Evolutionary conservation across 1,139 yeast genomes (phyloP).

Genomic region (Suhomyces atakaporum): DNA sequence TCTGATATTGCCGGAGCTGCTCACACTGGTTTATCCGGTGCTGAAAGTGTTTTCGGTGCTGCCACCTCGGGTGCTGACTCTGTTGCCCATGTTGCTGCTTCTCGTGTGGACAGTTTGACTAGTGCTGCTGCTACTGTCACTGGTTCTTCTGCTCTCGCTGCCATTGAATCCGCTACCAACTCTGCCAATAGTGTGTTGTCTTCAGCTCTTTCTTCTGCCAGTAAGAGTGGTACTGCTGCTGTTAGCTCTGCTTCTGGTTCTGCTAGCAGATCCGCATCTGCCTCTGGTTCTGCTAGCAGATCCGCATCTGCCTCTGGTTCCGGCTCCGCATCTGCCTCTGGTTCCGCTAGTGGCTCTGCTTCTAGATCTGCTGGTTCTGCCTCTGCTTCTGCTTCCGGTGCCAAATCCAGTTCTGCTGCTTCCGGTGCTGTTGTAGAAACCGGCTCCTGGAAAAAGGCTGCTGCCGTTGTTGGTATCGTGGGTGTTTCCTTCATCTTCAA

Average conservation of each 20-base stretch:
- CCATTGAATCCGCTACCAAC: constrained; percentile 3
- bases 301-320: constrained; percentile 5
- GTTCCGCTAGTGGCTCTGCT: constrained; percentile 14
- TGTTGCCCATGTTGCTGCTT: constrained; percentile 10
- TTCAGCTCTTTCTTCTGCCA: constrained; percentile 1
- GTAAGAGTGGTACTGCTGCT: constrained; percentile 4
- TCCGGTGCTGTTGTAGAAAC: constrained; percentile 19
- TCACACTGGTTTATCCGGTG: constrained; percentile 17
- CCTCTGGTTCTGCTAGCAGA: constrained; percentile 3
- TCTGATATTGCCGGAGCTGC: constrained; percentile 14
- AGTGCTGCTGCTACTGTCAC: not conserved
- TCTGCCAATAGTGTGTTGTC: constrained; percentile 8
- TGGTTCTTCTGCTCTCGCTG: constrained; percentile 3
- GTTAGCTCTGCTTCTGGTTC: constrained; percentile 5
- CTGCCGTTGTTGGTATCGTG: constrained; percentile 39
- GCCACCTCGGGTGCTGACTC: constrained; percentile 8
- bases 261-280: constrained; percentile 5
- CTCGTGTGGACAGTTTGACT: constrained; percentile 8
- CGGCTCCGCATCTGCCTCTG: constrained; percentile 6
- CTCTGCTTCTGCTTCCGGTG: constrained; percentile 15
- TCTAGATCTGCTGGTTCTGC: constrained; percentile 6
- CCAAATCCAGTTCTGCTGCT: constrained; percentile 16
- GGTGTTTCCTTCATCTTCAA: constrained; percentile 41
- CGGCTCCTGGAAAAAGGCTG: constrained; percentile 45
- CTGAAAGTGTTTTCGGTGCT: constrained; percentile 15